Percentiles rank a stretch among this genome's conserved stretches.
These are phyloP conservation scores for Shiraia sp. DNA, from an alignment of 2,329 filamentous ascomycete species.

Conservation along the genomic window DNA sequence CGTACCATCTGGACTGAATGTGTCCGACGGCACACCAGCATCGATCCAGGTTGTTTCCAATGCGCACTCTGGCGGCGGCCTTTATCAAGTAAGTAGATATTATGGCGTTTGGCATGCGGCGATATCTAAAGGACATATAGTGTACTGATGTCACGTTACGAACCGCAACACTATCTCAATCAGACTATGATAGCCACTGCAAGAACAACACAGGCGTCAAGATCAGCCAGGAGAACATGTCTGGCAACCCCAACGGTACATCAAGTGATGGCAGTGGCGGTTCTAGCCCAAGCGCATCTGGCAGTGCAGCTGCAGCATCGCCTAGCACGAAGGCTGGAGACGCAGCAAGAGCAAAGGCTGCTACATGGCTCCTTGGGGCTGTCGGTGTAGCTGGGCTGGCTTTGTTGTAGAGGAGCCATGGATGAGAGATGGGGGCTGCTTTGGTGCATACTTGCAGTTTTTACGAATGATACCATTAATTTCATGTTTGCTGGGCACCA, in stretches of 20 bases:
- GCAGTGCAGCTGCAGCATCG: constrained; percentile 17
- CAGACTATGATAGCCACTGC: constrained; percentile 56
- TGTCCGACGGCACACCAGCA: constrained; percentile 64
- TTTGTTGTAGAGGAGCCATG: constrained; percentile 24
- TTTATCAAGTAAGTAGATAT: constrained; percentile 61
- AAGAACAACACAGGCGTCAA: constrained; percentile 61
- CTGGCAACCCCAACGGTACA: constrained; percentile 54
- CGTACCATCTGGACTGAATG: constrained; percentile 55
- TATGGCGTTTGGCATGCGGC: not conserved
- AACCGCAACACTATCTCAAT: constrained; percentile 52
- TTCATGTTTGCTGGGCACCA: too few relatives aligned
- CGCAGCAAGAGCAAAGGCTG: constrained; percentile 35
- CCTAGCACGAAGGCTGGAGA: constrained; percentile 21
- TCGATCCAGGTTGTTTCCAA: constrained; percentile 72
- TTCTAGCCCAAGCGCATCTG: constrained; percentile 17
- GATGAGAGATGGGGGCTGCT: too few relatives aligned
- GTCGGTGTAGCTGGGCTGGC: constrained; percentile 38
- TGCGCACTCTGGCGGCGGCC: constrained; percentile 60
- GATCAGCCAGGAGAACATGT: constrained; percentile 45
- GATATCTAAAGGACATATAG: constrained; percentile 42
- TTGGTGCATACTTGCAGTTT: too few relatives aligned
- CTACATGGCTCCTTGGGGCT: constrained; percentile 40
- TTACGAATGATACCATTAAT: too few relatives aligned
- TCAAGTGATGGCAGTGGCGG: too few relatives aligned
- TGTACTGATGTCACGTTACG: constrained; percentile 76